phyloP scores from a whole-genome alignment of 2,329 filamentous ascomycete genomes.

The Exophiala xenobiotica region DNA sequence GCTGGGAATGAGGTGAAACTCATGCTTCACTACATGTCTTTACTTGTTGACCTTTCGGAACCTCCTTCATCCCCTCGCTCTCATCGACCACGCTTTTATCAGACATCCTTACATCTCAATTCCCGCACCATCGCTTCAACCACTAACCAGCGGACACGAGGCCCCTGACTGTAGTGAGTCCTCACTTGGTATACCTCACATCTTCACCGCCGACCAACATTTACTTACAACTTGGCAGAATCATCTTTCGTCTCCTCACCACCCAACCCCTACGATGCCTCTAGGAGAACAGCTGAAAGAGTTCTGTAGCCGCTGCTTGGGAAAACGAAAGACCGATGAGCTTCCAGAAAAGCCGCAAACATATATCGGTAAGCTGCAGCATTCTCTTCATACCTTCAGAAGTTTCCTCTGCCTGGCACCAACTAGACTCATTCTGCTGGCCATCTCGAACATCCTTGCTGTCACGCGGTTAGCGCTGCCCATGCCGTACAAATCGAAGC shows the following conservation, averaged over 20 bases:
- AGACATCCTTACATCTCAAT: not conserved
- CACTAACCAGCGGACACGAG: not conserved
- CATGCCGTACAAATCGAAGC: not conserved
- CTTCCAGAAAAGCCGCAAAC: not conserved
- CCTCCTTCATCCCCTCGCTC: not conserved
- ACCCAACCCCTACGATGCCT: slow-evolving; percentile 4
- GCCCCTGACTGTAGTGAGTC: not conserved
- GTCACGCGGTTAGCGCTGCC: not conserved
- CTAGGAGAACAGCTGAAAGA: slow-evolving; percentile 6
- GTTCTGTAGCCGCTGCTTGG: slow-evolving; percentile 1
- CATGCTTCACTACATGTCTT: no score
- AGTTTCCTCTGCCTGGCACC: no score
- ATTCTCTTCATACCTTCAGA: no score
- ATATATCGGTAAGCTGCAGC: slow-evolving; percentile 5
- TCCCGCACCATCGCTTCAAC: no score
- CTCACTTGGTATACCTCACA: no score
- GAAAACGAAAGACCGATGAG: not conserved
- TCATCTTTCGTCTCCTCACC: not conserved
- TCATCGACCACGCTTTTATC: not conserved
- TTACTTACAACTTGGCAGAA: not conserved
- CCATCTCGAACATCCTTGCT: not conserved
- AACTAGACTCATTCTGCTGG: not conserved
- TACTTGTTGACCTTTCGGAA: no score
- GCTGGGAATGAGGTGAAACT: not conserved
- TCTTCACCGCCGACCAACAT: no score